Evolutionary conservation across 169 alveolate genomes (phyloP).

Genomic region (Cryptosporidium ubiquitum): DNA sequence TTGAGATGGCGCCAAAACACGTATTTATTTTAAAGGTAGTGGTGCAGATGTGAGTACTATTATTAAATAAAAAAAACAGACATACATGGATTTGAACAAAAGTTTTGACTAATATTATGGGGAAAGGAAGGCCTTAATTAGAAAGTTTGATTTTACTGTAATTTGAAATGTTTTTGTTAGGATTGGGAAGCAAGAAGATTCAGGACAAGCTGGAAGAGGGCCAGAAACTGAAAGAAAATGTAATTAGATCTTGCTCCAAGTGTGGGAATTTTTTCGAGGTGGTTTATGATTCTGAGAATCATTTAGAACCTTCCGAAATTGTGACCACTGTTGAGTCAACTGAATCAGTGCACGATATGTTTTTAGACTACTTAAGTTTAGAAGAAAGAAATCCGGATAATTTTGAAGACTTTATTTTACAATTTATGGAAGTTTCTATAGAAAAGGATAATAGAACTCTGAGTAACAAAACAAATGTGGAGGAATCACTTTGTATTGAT

Average conservation of each 20-base stretch:
- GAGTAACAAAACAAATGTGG: not conserved
- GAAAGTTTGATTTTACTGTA: not conserved
- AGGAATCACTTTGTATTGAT: constrained; percentile 45
- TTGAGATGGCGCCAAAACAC: constrained; percentile 4
- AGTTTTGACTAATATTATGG: not conserved
- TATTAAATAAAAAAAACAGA: not conserved
- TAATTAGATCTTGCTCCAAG: constrained; percentile 38
- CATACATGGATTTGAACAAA: not conserved
- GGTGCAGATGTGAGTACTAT: not conserved
- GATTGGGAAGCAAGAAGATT: constrained; percentile 4
- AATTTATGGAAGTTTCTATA: constrained; percentile 53
- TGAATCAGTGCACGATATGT: not conserved
- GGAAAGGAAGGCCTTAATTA: not conserved
- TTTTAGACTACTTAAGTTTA: not conserved
- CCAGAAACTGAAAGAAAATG: not conserved
- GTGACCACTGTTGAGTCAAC: not conserved
- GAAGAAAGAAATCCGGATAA: constrained; percentile 8
- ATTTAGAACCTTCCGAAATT: not conserved
- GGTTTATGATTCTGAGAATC: not conserved
- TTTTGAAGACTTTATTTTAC: constrained; percentile 51
- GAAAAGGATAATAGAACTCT: constrained; percentile 4
- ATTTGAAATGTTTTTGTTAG: not conserved
- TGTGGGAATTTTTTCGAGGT: constrained; percentile 22
- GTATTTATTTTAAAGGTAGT: not conserved
- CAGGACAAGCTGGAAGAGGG: not conserved